Evolutionary conservation across 805 yeast genomes (phyloP).

Genomic region (Isabelozyma rhagii): DNA sequence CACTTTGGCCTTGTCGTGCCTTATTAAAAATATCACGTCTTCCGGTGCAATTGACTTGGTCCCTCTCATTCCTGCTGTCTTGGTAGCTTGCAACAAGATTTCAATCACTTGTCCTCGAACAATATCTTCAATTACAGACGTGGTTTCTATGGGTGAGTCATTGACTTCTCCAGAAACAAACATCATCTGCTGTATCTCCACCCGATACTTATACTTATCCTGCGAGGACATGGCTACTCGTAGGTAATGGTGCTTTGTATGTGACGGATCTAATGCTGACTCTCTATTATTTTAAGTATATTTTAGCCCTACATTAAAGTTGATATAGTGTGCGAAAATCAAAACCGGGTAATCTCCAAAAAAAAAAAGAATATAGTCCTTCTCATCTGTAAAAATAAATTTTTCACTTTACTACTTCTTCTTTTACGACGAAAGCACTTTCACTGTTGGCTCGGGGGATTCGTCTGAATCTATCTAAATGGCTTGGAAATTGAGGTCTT

Average conservation of each 20-base stretch:
- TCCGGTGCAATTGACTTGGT: conserved; percentile 85
- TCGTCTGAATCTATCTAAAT: not conserved
- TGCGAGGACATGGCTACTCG: conserved; percentile 1
- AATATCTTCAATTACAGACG: conserved; percentile 91
- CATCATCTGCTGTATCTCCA: conserved; percentile 98
- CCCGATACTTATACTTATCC: conserved; percentile 69
- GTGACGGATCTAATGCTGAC: too few species aligned
- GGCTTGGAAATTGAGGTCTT: not conserved
- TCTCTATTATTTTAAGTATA: too few species aligned
- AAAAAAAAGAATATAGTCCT: not conserved
- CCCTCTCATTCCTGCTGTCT: conserved; percentile 75
- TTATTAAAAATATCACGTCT: conserved; percentile 85
- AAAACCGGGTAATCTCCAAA: not conserved
- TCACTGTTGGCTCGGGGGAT: not conserved
- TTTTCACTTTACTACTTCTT: not conserved
- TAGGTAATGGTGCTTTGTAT: not conserved
- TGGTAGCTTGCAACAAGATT: conserved; percentile 69
- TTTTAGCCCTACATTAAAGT: not conserved
- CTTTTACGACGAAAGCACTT: not conserved
- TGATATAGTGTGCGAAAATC: not conserved
- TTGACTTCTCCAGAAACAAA: conserved; percentile 93
- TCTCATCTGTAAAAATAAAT: not conserved
- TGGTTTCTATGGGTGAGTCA: conserved; percentile 90
- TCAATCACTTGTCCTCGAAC: conserved; percentile 94
- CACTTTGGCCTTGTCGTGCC: conserved; percentile 93